Conservation (phyloP, 495 filamentous ascomycete genomes). For the Tuber magnatum region DNA sequence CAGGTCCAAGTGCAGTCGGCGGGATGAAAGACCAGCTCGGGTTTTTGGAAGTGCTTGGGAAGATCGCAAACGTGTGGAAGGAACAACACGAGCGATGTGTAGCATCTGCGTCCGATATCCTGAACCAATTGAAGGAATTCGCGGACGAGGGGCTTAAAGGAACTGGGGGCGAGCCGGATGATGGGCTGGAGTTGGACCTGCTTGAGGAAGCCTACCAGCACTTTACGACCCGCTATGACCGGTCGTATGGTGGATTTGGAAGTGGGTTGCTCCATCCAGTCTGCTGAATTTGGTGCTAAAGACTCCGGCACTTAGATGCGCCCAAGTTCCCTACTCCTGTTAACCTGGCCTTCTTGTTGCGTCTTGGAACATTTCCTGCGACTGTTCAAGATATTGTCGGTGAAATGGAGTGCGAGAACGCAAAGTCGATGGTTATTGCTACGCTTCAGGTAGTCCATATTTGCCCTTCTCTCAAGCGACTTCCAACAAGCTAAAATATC, state of each 20-base stretch:
- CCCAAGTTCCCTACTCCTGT: constrained; percentile 90
- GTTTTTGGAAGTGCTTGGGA: constrained; percentile 75
- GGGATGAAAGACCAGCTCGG: constrained; percentile 52
- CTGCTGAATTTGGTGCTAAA: neutral
- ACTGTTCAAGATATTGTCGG: constrained; percentile 81
- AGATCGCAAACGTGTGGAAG: constrained; percentile 72
- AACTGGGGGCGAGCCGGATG: constrained; percentile 51
- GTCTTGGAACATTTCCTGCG: constrained; percentile 62
- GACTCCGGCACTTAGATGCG: constrained; percentile 42
- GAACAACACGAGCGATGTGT: constrained; percentile 74
- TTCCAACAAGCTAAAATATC: constrained; percentile 32
- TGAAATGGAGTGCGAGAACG: constrained; percentile 64
- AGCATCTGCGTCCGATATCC: constrained; percentile 72
- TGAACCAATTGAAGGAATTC: constrained; percentile 72
- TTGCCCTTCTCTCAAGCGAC: neutral
- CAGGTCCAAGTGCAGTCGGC: constrained; percentile 59
- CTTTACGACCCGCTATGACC: constrained; percentile 72
- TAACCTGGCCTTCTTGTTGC: constrained; percentile 75
- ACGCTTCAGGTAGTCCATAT: constrained; percentile 52
- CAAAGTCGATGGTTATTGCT: constrained; percentile 69
- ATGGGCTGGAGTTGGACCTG: constrained; percentile 76
- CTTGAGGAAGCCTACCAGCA: constrained; percentile 82
- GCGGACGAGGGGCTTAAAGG: constrained; percentile 47
- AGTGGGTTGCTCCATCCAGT: constrained; percentile 24
- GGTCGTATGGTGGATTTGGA: constrained; percentile 70